Base-by-base conservation (phyloP, 2,329 filamentous ascomycete genomes). In the Diaporthe velutina region DNA sequence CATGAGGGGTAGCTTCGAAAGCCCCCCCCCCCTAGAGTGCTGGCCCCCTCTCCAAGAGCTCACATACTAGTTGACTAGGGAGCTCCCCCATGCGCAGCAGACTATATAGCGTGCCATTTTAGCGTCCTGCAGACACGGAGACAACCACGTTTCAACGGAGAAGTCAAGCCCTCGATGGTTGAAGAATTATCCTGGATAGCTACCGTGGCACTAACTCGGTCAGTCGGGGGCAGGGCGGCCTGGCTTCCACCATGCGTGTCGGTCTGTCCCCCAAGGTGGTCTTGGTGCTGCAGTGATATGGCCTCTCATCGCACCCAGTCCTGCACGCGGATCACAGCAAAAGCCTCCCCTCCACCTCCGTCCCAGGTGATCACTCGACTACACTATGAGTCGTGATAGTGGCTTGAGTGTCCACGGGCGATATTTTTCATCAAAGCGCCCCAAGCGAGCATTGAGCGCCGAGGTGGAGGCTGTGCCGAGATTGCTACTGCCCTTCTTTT, bases 131-230 rank as follows among this genome's bases (percentile, higher is more conserved):
- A 71, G 57, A 40, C 48, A 72, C 57, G 54, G 70, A 72, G 70
- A 50, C 55, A 54, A 72, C 70, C 70, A 72, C 70, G 70, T 72
- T 72, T 72, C 54, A 64, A 58, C 64, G 70, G 57, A 45, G 48
- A 35, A 61, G 55, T 61, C 54, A 72, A 72, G 70, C 54, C 42
- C 42, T 50, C 33, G 40, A 17, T 38, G 55, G 54, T n/a, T 50
- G 25, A 64, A 64, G 55, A 57, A 50, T 33, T 33, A 52, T 35
- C 28, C 38, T 40, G 12, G 30, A 28, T 38, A 30, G 64, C 6
- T 68, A 17, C 48, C 48, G 45, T 45, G 45, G 33, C 33, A 54
- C 48, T 45, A 68, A 22, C 64, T 68, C 48, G 64, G 64, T 68
- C 45, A 54, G 64, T 54, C 33, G 45, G 45, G 30, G 64, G 64